Evolutionary conservation across 2,329 filamentous ascomycete genomes (phyloP).

Genomic region (Arachnomyces sp.): DNA sequence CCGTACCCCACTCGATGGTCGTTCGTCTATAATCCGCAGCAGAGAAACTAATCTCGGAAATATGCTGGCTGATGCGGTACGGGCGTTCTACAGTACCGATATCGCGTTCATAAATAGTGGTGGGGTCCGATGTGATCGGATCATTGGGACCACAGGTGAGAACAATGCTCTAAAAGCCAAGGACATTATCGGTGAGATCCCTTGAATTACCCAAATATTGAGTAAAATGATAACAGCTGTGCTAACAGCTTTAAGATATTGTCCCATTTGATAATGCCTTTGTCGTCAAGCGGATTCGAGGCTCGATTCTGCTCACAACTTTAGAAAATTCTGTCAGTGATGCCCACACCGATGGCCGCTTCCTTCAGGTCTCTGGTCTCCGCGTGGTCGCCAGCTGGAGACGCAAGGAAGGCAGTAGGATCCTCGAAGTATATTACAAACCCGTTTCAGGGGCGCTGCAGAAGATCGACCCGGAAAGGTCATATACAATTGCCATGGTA

Average conservation of each 20-base stretch:
- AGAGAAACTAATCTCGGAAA: constrained; percentile 21
- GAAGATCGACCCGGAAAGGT: constrained; percentile 3
- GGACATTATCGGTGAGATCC: constrained; percentile 16
- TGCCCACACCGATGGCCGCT: constrained; percentile 19
- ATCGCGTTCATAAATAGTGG: constrained; percentile 21
- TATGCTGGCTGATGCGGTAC: constrained; percentile 18
- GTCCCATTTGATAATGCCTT: constrained; percentile 19
- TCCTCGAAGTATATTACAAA: too few species aligned
- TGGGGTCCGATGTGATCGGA: constrained; percentile 16
- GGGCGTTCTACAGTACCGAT: constrained; percentile 18
- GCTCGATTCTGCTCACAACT: constrained; percentile 10
- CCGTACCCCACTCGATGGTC: constrained; percentile 14
- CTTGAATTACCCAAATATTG: too few species aligned
- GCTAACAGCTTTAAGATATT: constrained; percentile 15
- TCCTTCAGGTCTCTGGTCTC: constrained; percentile 18
- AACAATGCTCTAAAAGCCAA: constrained; percentile 11
- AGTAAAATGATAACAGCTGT: neutral
- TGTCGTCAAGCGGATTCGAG: constrained; percentile 15
- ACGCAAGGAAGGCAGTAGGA: constrained; percentile 2
- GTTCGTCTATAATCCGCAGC: constrained; percentile 13
- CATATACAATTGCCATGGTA: constrained; percentile 10
- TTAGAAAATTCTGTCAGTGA: constrained; percentile 20
- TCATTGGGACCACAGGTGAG: constrained; percentile 6
- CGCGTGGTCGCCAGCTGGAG: constrained; percentile 13
- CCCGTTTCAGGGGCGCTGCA: constrained; percentile 4